Percentiles rank a stretch among this genome's conserved stretches.
These are phyloP conservation scores for Lippia alba DNA, from an alignment of 305 asterid species.

Conservation along the genomic window DNA sequence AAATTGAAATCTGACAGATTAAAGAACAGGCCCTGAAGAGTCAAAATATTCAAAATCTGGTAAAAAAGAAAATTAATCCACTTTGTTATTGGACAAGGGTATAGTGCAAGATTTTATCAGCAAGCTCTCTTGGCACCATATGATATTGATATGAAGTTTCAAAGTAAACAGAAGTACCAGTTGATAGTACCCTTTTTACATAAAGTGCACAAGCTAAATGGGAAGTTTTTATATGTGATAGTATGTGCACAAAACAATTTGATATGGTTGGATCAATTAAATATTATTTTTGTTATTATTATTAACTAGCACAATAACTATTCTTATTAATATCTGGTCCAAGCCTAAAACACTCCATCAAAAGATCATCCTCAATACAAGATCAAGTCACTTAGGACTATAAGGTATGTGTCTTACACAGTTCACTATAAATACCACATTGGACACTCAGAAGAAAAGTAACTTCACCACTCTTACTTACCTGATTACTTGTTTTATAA, in stretches of 20 bases:
- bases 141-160: not conserved
- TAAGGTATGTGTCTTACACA: too few relatives aligned
- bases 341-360: too few relatives aligned
- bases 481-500: too few relatives aligned
- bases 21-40: slow-evolving; percentile 17
- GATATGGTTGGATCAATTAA: too few relatives aligned
- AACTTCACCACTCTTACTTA: too few relatives aligned
- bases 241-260: not conserved
- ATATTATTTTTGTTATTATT: too few relatives aligned
- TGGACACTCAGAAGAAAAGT: too few relatives aligned
- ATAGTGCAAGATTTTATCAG: not conserved
- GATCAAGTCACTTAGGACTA: too few relatives aligned
- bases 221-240: not conserved
- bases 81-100: not conserved
- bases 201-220: slow-evolving; percentile 2
- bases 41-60: slow-evolving; percentile 13
- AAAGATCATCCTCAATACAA: too few relatives aligned
- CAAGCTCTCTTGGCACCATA: slow-evolving; percentile 12
- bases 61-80: not conserved
- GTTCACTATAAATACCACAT: too few relatives aligned
- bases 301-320: too few relatives aligned
- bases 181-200: not conserved
- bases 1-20: slow-evolving; percentile 33
- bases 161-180: not conserved
- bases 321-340: too few relatives aligned